Percentiles rank a stretch among this genome's conserved stretches.
Conservation (phyloP, 352 stramenopile genomes). For the Nothophytophthora sp. region DNA sequence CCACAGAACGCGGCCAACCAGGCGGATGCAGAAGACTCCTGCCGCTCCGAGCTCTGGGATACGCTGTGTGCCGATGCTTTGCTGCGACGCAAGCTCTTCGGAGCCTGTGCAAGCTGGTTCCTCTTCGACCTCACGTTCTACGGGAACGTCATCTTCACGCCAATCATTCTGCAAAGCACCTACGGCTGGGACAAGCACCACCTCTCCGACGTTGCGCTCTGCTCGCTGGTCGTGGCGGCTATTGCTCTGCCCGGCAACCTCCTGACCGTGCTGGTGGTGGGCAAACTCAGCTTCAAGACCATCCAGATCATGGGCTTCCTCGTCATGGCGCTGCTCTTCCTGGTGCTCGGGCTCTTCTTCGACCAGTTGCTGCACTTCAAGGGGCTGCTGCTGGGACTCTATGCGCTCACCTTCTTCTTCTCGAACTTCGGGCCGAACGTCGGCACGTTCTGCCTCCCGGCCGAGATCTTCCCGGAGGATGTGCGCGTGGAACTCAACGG, state of each 20-base stretch:
- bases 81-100: constrained; percentile 64
- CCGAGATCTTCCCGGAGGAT: constrained; percentile 74
- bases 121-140: constrained; percentile 93
- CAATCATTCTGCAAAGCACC: constrained; percentile 76
- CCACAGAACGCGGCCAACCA: constrained; percentile 17
- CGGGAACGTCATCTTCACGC: constrained; percentile 89
- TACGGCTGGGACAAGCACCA: constrained; percentile 62
- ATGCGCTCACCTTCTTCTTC: constrained; percentile 87
- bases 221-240: constrained; percentile 67
- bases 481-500: constrained; percentile 83
- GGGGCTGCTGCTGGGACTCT: constrained; percentile 61
- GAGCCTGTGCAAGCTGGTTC: constrained; percentile 89
- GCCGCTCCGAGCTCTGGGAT: constrained; percentile 29
- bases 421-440: constrained; percentile 90
- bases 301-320: constrained; percentile 87
- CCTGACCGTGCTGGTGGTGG: constrained; percentile 61
- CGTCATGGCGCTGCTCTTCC: constrained; percentile 70
- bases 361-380: constrained; percentile 42
- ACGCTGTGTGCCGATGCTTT: constrained; percentile 29
- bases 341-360: constrained; percentile 57
- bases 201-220: constrained; percentile 55
- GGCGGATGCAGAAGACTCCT: constrained; percentile 15
- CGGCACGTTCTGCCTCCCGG: constrained; percentile 83
- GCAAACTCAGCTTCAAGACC: constrained; percentile 65
- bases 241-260: constrained; percentile 78